Conservation (phyloP, 768 basidiomycete species). For the Postia placenta region DNA sequence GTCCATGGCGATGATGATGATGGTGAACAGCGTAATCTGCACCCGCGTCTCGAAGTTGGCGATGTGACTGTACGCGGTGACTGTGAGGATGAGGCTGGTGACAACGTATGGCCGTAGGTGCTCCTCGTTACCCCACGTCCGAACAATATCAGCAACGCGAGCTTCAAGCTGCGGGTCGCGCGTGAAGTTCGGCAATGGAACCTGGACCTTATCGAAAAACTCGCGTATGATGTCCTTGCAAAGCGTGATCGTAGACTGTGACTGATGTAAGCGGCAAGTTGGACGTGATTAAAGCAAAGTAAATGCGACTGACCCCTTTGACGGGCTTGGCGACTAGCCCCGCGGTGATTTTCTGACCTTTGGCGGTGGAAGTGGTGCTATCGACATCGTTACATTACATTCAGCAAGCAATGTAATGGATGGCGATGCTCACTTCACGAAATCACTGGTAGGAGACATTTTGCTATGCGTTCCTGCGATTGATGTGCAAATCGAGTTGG, state of each 20-base stretch:
- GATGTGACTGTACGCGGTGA: slow-evolving; percentile 11
- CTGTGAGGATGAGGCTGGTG: slow-evolving; percentile 3
- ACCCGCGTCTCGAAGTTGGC: slow-evolving; percentile 21
- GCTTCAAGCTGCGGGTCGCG: slow-evolving; percentile 3
- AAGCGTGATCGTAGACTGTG: not conserved
- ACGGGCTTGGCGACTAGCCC: too few relatives aligned
- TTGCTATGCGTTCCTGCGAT: too few relatives aligned
- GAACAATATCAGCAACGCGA: not conserved
- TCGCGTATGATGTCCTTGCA: not conserved
- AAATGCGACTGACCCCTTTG: too few relatives aligned
- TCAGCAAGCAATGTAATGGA: too few relatives aligned
- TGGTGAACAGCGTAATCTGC: slow-evolving; percentile 35
- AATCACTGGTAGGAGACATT: too few relatives aligned
- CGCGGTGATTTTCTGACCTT: too few relatives aligned
- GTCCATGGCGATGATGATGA: slow-evolving; percentile 32
- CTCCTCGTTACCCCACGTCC: slow-evolving; percentile 2
- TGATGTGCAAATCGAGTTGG: too few relatives aligned
- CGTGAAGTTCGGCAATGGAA: not conserved
- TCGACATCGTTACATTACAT: too few relatives aligned
- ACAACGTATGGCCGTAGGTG: slow-evolving; percentile 1
- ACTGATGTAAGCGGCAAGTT: not conserved
- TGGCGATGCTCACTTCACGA: too few relatives aligned
- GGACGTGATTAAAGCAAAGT: too few relatives aligned
- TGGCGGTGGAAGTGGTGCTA: too few relatives aligned
- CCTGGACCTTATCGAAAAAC: slow-evolving; percentile 1